phyloP scores from a whole-genome alignment of 495 filamentous ascomycete species.

The Aspergillus egyptiacus region DNA sequence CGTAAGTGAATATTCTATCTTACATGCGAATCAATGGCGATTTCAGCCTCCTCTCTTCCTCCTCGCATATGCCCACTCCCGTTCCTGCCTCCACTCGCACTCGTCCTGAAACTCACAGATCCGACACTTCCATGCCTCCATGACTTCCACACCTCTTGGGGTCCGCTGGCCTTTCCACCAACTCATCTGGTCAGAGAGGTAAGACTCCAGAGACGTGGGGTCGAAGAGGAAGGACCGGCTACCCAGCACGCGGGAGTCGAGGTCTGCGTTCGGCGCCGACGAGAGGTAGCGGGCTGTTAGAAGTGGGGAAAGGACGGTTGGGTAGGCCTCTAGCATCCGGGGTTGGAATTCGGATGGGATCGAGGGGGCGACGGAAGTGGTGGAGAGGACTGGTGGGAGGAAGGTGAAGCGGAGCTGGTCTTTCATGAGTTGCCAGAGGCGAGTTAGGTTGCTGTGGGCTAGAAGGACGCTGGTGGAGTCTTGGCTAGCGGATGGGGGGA shows the following conservation, averaged over 20 bases:
- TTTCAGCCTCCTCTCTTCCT: conserved; percentile 20
- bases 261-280: conserved; percentile 25
- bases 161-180: conserved; percentile 84
- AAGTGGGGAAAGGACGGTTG: conserved; percentile 40
- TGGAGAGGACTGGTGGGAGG: conserved; percentile 27
- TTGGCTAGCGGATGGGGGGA: conserved; percentile 27
- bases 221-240: conserved; percentile 66
- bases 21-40: not conserved
- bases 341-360: conserved; percentile 48
- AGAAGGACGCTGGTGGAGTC: conserved; percentile 52
- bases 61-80: conserved; percentile 41
- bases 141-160: conserved; percentile 73
- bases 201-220: conserved; percentile 51
- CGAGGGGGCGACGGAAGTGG: conserved; percentile 32
- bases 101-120: conserved; percentile 58
- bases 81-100: conserved; percentile 56
- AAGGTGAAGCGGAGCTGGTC: conserved; percentile 58
- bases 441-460: conserved; percentile 50
- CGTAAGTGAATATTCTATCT: not conserved
- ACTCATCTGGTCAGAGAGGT: conserved; percentile 61
- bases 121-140: conserved; percentile 88
- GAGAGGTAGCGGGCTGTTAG: conserved; percentile 43
- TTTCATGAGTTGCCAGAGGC: conserved; percentile 65
- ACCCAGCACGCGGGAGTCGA: conserved; percentile 51
- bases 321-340: conserved; percentile 52